Evolutionary conservation across 2,329 filamentous ascomycete species (phyloP), one percentile per base, ranked within the genome.

Genomic region (Fusarium bulbicola): DNA sequence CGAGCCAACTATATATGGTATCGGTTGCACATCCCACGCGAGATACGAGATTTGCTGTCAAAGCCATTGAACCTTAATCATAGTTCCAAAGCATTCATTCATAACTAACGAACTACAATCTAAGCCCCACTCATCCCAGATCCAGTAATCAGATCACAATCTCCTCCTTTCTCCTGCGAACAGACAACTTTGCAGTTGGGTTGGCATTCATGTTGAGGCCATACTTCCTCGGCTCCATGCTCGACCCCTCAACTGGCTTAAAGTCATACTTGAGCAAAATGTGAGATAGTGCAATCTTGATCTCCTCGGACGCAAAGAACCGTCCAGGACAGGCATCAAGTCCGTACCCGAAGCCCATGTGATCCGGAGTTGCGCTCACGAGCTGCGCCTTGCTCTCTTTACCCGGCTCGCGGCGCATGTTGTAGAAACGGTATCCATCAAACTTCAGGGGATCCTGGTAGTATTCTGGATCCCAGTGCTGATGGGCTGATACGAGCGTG

Each of bases 21-120:
- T 5, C 4, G 14, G 9, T 14, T 16, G 4, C 24, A 46, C 7
- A 4, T 5, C 6, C 1, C 1, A 11, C 18, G 6, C 20, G 4
- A 30, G 20, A 8, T 0, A 21, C 0, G 4, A 8, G 9, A 30
- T 10, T 21, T 21, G 20, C 18, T 1, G 9, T 28, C 9, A 11
- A 1, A 11, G 26, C 20, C 13, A 28, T 21, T 7, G 5, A 11
- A 28, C 28, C 43, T 28, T 7, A 9, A 15, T 7, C 10, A 11
- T 28, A 1, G 6, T 7, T 12, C 11, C 3, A 30, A 21, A 47
- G 1, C 20, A 16, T 21, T 47, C 20, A 28, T n/a, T 30, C 26
- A 12, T 18, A 26, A 10, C 14, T 21, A 12, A 9, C 26, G 11
- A 28, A 21, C 20, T 11, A 16, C 2, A 49, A 49, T 30, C 6